phyloP scores from a whole-genome alignment of 2,329 filamentous ascomycete species.

The Diaporthe ilicicola region DNA sequence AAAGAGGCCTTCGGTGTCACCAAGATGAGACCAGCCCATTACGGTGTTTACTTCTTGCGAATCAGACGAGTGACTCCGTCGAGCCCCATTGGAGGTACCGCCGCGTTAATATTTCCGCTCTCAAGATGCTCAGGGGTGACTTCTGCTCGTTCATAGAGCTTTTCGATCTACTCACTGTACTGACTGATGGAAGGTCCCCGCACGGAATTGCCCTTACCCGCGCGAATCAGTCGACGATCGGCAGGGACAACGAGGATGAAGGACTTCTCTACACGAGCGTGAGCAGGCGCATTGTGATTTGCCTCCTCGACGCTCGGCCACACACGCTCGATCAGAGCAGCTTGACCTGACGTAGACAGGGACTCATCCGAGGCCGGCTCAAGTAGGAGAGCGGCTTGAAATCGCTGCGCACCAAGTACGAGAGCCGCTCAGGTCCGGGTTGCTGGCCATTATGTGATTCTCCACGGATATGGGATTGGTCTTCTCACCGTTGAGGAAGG shows the following conservation, averaged over 20 bases:
- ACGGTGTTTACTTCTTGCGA: slow-evolving; percentile 24
- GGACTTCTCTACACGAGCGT: neutral
- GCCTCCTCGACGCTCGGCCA: slow-evolving; percentile 23
- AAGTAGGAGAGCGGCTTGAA: slow-evolving; percentile 37
- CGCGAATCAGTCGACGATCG: slow-evolving; percentile 4
- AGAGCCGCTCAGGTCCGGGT: slow-evolving; percentile 12
- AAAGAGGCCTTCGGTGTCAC: slow-evolving; percentile 30
- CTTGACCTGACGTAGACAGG: neutral
- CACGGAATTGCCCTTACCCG: slow-evolving; percentile 19
- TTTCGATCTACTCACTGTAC: slow-evolving; percentile 38
- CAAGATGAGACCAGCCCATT: slow-evolving; percentile 28
- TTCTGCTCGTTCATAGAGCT: slow-evolving; percentile 36
- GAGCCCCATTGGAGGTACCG: neutral
- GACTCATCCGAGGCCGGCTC: slow-evolving; percentile 45
- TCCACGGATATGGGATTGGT: slow-evolving; percentile 12
- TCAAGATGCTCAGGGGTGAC: slow-evolving; percentile 30
- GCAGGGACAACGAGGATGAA: neutral
- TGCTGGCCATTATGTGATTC: slow-evolving; percentile 30
- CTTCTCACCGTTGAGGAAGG: slow-evolving; percentile 18
- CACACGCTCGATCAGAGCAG: neutral
- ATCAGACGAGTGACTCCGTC: slow-evolving; percentile 21
- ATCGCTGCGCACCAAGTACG: neutral
- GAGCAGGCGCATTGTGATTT: neutral
- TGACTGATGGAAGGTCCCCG: slow-evolving; percentile 26
- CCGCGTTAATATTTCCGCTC: neutral